Evolutionary conservation across 2,329 filamentous ascomycete species (phyloP), one percentile per base, ranked within the genome.

Genomic region (Didymella glomerata): DNA sequence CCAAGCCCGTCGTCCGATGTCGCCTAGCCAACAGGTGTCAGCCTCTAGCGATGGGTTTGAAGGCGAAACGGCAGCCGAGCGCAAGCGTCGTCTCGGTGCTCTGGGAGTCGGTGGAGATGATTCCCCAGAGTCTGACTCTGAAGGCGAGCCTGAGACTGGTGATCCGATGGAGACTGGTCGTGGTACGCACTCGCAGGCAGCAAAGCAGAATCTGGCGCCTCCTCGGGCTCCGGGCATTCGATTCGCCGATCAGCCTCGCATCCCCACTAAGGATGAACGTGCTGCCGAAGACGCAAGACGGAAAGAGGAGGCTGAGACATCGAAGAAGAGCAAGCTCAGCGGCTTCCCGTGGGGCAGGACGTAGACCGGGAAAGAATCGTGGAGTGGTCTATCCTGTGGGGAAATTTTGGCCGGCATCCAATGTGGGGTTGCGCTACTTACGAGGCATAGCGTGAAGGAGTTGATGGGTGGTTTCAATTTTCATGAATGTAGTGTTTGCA

Each of bases 31-130:
- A 16, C 65, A 66, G 41, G 54, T 49, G 14, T 68, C 46, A 44
- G 72, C 72, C 58, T 82, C 83, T 1, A 57, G 53, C 4, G 40
- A 42, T 16, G 61, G 59, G 3, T 66, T 71, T 14, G 81, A 80
- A 32, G 82, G 79, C 32, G 91, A 93, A 77, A 93, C 90, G 0
- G 88, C 90, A 0, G 91, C 90, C 0, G 91, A 94, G 76, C 83
- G 89, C 56, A 84, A 90, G 40, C 82, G 91, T 52, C 85, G 91
- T 67, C 87, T 92, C 68, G 90, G 90, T 1, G 91, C 91, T 1
- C 79, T 94, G 1, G 90, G 90, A 10, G 81, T 90, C 24, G 66
- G 67, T 24, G 61, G 67, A 13, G 68, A 72, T 24, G 61, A 71
- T 7, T 60, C 67, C 1, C 65, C 69, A 3, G 71, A 71, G 22